These are phyloP conservation scores for Fusarium tricinctum DNA, from an alignment of 2,329 filamentous ascomycete genomes.

Conservation along the genomic window DNA sequence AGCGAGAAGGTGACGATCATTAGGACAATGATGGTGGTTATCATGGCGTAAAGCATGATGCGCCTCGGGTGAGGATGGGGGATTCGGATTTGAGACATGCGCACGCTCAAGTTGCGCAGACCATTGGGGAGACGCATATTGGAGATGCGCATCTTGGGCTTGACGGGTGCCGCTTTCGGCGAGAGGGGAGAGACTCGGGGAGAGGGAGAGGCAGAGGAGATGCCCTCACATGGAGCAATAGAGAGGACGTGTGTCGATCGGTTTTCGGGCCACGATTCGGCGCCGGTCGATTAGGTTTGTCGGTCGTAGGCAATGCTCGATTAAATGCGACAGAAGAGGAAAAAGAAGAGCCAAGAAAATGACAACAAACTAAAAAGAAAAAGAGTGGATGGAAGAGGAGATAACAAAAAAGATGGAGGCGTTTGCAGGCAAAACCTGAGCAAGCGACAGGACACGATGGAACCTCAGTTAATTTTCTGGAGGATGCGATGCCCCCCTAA, in stretches of 20 bases:
- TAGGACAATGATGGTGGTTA: conserved; percentile 25
- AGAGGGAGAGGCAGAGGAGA: conserved; percentile 4
- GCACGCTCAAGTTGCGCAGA: conserved; percentile 27
- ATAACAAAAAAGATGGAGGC: neutral
- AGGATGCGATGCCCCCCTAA: neutral
- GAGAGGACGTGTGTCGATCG: conserved; percentile 13
- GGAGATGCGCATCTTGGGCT: conserved; percentile 30
- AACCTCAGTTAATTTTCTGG: neutral
- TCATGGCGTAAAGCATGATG: conserved; percentile 30
- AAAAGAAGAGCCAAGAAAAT: neutral
- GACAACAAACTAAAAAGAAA: neutral
- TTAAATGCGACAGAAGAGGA: neutral
- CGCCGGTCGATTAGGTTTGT: neutral
- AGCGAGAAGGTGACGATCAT: conserved; percentile 31
- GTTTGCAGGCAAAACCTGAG: neutral
- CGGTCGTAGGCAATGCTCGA: neutral
- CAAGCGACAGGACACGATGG: neutral
- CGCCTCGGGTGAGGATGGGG: conserved; percentile 39
- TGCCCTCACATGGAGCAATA: conserved; percentile 22
- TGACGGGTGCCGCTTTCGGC: conserved; percentile 1
- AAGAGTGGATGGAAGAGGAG: neutral
- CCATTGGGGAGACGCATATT: conserved; percentile 26
- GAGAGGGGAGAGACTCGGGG: neutral
- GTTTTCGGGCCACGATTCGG: conserved; percentile 5
- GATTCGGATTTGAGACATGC: conserved; percentile 17